Evolutionary conservation across 257 asterid genomes (phyloP).

Genomic region (Scutellaria barbata): DNA sequence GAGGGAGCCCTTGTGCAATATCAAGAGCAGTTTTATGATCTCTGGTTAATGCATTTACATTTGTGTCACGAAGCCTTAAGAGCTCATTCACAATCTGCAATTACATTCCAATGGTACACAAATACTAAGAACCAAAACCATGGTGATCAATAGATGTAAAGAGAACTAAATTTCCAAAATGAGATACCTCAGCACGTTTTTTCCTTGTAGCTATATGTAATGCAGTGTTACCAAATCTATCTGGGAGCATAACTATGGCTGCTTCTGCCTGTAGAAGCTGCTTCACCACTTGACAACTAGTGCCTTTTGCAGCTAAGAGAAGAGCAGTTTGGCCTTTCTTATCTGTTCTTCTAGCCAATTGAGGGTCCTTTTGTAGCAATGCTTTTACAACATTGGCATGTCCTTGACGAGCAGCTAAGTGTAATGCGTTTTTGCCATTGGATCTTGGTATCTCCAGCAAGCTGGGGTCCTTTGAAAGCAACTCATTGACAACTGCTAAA

Average conservation of each 20-base stretch:
- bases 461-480: conserved; percentile 66
- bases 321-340: conserved; percentile 83
- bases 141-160: background rate
- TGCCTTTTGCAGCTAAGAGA: conserved; percentile 84
- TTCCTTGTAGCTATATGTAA: conserved; percentile 79
- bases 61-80: conserved; percentile 63
- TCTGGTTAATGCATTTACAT: conserved; percentile 70
- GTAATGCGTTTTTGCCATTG: conserved; percentile 72
- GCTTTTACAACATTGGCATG: conserved; percentile 62
- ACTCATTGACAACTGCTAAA: conserved; percentile 58
- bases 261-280: conserved; percentile 70
- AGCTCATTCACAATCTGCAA: conserved; percentile 76
- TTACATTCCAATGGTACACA: background rate
- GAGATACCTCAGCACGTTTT: conserved; percentile 68
- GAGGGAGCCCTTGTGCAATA: conserved; percentile 77
- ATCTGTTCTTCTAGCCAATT: conserved; percentile 69
- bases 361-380: conserved; percentile 70
- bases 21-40: conserved; percentile 79
- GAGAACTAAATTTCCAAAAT: background rate
- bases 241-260: conserved; percentile 78
- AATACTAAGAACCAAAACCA: background rate
- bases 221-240: conserved; percentile 72
- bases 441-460: conserved; percentile 67
- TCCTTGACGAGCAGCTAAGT: conserved; percentile 83
- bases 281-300: conserved; percentile 59